A percentile compares a stretch with the other conserved stretches of the same genome.
Conservation (phyloP, 345 rosid species). For the Citrus mangshanensis region DNA sequence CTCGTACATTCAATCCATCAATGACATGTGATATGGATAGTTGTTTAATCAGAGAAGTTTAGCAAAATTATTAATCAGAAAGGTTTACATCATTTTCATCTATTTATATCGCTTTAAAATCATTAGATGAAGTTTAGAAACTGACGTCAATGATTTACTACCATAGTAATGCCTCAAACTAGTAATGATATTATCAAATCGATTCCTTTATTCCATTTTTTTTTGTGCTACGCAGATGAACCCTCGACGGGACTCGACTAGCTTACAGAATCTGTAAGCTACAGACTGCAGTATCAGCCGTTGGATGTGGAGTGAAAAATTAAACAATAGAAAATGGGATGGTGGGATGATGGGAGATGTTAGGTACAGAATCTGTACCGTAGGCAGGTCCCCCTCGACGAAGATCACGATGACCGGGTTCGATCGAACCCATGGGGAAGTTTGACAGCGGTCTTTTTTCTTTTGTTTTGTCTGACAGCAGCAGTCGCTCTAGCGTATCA, state of each 20-base stretch:
- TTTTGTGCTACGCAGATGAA: neutral
- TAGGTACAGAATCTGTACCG: too few relatives aligned
- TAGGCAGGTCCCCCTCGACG: neutral
- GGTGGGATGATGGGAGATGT: too few relatives aligned
- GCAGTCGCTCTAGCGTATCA: slow-evolving; percentile 6
- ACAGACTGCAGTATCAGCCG: too few relatives aligned
- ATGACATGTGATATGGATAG: too few relatives aligned
- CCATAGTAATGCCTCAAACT: neutral
- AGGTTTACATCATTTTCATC: neutral
- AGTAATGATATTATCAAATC: neutral
- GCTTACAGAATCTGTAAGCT: too few relatives aligned
- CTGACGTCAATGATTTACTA: neutral
- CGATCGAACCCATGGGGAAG: neutral
- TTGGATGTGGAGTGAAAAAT: too few relatives aligned
- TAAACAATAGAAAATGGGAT: too few relatives aligned
- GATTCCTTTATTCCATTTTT: too few relatives aligned
- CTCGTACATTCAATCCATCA: too few relatives aligned
- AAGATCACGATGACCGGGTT: neutral
- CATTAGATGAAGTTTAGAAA: neutral
- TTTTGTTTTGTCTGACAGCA: neutral
- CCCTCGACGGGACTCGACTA: too few relatives aligned
- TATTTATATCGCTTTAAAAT: neutral
- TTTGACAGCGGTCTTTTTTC: slow-evolving; percentile 2
- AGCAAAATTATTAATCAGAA: too few relatives aligned
- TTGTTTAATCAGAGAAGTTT: too few relatives aligned